A percentile compares a stretch with the other conserved stretches of the same genome.
Evolutionary conservation across 2,329 filamentous ascomycete species (phyloP).

Genomic region (Talaromyces islandicus): DNA sequence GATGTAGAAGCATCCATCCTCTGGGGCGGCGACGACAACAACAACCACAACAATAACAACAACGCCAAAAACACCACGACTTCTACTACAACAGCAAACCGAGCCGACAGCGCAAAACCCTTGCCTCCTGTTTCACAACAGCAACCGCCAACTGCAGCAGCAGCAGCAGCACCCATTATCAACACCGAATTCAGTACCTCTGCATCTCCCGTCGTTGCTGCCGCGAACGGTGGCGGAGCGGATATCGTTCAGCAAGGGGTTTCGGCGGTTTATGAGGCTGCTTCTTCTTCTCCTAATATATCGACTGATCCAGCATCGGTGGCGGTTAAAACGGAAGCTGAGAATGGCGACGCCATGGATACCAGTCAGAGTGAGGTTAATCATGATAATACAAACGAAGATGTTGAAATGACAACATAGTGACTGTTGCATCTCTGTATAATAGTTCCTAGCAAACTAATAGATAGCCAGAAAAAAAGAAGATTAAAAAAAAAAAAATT

Average conservation of each 20-base stretch:
- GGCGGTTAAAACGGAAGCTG: neutral
- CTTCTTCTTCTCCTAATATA: slow-evolving; percentile 1
- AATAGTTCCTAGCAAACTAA: neutral
- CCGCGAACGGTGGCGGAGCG: slow-evolving; percentile 1
- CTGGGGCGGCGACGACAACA: slow-evolving; percentile 39
- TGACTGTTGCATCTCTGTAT: neutral
- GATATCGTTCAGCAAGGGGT: slow-evolving; percentile 3
- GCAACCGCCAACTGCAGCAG: neutral
- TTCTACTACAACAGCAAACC: neutral
- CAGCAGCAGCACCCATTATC: neutral
- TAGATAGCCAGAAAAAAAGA: neutral
- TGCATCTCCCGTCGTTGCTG: neutral
- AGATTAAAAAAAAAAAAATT: neutral
- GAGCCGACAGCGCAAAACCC: neutral
- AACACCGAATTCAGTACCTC: neutral
- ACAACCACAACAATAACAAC: slow-evolving; percentile 17
- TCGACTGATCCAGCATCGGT: slow-evolving; percentile 2
- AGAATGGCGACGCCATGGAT: neutral
- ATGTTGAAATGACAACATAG: slow-evolving; percentile 9
- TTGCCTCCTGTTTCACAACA: neutral
- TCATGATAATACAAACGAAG: neutral
- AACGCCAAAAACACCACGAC: slow-evolving; percentile 16
- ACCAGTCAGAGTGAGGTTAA: neutral
- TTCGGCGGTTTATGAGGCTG: slow-evolving; percentile 8
- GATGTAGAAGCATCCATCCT: slow-evolving; percentile 74